These are phyloP conservation scores for Blastocystis hominis DNA, from an alignment of 352 stramenopile species.

Conservation along the genomic window DNA sequence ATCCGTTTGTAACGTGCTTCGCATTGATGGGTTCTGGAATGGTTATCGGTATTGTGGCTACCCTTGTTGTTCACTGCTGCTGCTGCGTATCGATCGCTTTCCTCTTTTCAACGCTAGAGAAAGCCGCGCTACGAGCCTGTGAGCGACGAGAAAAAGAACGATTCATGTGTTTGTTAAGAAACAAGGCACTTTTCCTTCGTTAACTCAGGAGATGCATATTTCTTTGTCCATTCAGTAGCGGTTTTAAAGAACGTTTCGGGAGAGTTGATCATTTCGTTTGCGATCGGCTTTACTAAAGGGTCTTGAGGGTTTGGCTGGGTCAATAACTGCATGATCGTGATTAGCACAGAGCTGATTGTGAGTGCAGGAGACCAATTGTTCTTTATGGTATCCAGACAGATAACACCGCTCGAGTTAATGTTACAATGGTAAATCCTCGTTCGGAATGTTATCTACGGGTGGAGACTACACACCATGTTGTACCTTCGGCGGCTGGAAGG, in stretches of 20 bases:
- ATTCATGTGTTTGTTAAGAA: conserved; percentile 53
- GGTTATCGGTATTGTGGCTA: neutral
- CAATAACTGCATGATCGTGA: conserved; percentile 80
- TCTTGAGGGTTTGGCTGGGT: conserved; percentile 74
- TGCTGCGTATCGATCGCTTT: neutral
- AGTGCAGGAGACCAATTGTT: conserved; percentile 88
- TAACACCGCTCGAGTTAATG: conserved; percentile 89
- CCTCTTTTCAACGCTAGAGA: neutral
- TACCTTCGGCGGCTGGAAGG: conserved; percentile 86
- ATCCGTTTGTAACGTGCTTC: conserved; percentile 34
- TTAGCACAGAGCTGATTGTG: conserved; percentile 78
- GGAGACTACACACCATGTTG: neutral
- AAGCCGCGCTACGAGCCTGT: neutral
- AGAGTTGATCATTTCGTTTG: conserved; percentile 48
- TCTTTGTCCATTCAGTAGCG: conserved; percentile 55
- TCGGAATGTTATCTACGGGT: conserved; percentile 67
- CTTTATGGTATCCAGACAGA: conserved; percentile 93
- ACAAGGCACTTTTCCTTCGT: neutral
- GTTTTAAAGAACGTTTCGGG: conserved; percentile 55
- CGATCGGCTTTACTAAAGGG: conserved; percentile 60
- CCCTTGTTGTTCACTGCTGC: conserved; percentile 18
- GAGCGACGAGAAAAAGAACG: conserved; percentile 55
- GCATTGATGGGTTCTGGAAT: conserved; percentile 14
- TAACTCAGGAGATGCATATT: conserved; percentile 48
- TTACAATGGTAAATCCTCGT: conserved; percentile 93